Evolutionary conservation across 2,329 filamentous ascomycete genomes (phyloP).

Genomic region (Botrytis elliptica): DNA sequence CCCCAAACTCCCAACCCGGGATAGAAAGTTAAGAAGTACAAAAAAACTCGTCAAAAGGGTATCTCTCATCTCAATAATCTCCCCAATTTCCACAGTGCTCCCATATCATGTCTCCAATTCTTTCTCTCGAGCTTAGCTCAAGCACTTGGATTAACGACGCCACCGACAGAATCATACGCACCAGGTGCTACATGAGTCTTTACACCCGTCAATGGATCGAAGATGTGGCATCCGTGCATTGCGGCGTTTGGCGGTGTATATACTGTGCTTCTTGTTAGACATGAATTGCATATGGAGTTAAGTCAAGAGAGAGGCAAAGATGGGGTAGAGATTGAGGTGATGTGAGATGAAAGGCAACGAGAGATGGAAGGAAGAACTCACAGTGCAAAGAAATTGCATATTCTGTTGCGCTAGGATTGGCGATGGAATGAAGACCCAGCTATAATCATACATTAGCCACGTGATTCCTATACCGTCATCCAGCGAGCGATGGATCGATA

Average conservation of each 20-base stretch:
- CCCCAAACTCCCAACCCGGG: not conserved
- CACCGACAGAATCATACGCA: constrained; percentile 63
- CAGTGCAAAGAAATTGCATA: constrained; percentile 81
- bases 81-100: not conserved
- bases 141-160: not conserved
- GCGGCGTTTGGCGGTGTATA: constrained; percentile 93
- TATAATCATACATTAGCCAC: not conserved
- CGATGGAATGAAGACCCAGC: constrained; percentile 81
- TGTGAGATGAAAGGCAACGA: not conserved
- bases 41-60: not conserved
- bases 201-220: constrained; percentile 72
- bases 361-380: constrained; percentile 24
- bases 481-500: not conserved
- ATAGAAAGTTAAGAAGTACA: not conserved
- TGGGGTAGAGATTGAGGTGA: not conserved
- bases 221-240: constrained; percentile 76
- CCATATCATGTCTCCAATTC: not conserved
- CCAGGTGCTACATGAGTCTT: constrained; percentile 69
- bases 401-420: constrained; percentile 68
- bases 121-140: not conserved
- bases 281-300: no score
- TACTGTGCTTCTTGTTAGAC: constrained; percentile 42
- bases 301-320: not conserved
- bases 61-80: not conserved
- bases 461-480: not conserved